A percentile compares a stretch with the other conserved stretches of the same genome.
Evolutionary conservation across 1,139 yeast genomes (phyloP).

Genomic region (Nakaseomyces delphensis): DNA sequence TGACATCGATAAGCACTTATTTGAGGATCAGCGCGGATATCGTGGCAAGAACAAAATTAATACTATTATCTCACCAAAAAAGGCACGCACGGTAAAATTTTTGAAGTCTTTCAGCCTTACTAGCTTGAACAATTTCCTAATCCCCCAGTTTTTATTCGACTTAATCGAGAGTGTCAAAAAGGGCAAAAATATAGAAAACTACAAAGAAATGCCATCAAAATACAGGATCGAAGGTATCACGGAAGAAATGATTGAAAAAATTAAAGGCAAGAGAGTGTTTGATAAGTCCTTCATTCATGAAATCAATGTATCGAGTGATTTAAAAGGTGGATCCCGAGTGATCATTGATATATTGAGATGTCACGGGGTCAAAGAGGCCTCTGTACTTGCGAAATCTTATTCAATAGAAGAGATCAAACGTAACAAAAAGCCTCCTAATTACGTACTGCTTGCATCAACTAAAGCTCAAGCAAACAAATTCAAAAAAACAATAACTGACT

Average conservation of each 20-base stretch:
- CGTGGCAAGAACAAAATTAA: constrained; percentile 27
- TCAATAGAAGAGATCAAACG: constrained; percentile 16
- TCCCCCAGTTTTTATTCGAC: constrained; percentile 30
- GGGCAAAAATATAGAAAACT: constrained; percentile 8
- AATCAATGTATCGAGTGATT: constrained; percentile 51
- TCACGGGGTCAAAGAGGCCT: constrained; percentile 50
- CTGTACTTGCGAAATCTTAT: constrained; percentile 27
- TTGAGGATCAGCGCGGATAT: constrained; percentile 24
- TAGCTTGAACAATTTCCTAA: constrained; percentile 28
- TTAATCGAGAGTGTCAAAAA: constrained; percentile 8
- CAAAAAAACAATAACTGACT: constrained; percentile 29
- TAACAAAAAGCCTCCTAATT: constrained; percentile 7
- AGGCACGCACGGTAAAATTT: constrained; percentile 79
- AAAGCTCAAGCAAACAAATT: constrained; percentile 38
- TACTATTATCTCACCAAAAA: constrained; percentile 65
- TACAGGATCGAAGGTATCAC: constrained; percentile 30
- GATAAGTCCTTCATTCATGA: constrained; percentile 38
- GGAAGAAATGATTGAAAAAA: constrained; percentile 26
- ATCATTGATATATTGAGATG: constrained; percentile 53
- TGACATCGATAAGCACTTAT: constrained; percentile 34
- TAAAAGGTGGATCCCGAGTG: constrained; percentile 61
- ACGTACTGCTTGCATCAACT: constrained; percentile 27
- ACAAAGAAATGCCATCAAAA: constrained; percentile 9
- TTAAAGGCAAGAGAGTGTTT: constrained; percentile 30
- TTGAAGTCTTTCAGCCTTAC: constrained; percentile 35